Percentiles rank a stretch among this genome's conserved stretches.
phyloP scores from a whole-genome alignment of 768 basidiomycete species.

The Podaxis sp. region DNA sequence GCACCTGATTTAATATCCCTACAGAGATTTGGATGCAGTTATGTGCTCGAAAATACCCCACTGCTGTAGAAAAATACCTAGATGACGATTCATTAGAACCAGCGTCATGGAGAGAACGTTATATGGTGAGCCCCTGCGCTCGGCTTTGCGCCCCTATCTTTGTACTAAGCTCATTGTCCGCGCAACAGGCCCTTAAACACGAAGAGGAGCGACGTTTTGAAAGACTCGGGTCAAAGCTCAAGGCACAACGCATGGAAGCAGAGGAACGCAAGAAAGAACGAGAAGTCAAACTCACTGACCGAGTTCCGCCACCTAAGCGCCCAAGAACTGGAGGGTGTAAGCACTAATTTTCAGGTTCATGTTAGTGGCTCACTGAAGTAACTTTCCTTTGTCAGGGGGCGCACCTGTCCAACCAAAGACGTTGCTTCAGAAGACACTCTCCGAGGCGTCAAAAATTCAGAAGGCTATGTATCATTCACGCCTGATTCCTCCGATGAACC shows the following conservation, averaged over 20 bases:
- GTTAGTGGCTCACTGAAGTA: conserved; percentile 18
- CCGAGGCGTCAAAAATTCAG: conserved; percentile 67
- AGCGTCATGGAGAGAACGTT: conserved; percentile 67
- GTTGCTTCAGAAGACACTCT: conserved; percentile 74
- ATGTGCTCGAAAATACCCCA: conserved; percentile 60
- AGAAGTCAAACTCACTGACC: conserved; percentile 74
- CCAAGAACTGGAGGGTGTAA: conserved; percentile 50
- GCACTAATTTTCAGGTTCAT: conserved; percentile 22
- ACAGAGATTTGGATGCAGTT: conserved; percentile 67
- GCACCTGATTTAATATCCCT: conserved; percentile 12
- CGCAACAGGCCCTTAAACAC: conserved; percentile 47
- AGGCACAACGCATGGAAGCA: conserved; percentile 63
- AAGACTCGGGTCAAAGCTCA: conserved; percentile 58
- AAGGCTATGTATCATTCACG: conserved; percentile 56
- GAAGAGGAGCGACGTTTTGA: conserved; percentile 65
- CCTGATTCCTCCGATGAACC: conserved; percentile 53
- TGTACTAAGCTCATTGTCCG: conserved; percentile 12
- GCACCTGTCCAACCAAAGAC: conserved; percentile 51
- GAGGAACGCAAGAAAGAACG: conserved; percentile 76
- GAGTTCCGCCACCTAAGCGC: conserved; percentile 65
- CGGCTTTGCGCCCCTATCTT: neutral
- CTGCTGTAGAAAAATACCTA: conserved; percentile 47
- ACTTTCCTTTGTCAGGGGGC: conserved; percentile 30
- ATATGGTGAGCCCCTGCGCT: conserved; percentile 49
- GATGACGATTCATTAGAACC: conserved; percentile 41